phyloP scores from a whole-genome alignment of 106 monocot species.

The Ottelia alismoides region DNA sequence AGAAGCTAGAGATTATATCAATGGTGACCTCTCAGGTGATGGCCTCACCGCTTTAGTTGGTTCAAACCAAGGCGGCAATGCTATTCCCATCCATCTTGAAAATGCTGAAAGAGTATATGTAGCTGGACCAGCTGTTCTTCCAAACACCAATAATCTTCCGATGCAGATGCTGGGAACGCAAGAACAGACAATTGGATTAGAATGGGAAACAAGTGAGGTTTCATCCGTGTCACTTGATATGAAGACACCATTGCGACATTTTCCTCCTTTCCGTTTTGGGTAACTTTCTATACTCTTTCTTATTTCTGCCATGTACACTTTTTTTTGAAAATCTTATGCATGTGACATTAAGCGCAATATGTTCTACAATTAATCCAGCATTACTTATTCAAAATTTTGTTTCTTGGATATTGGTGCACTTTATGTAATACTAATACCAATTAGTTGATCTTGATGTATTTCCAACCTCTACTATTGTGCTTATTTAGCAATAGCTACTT shows the following conservation, averaged over 20 bases:
- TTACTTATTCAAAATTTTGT: too few relatives aligned
- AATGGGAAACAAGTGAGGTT: conserved; percentile 62
- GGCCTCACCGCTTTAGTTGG: conserved; percentile 91
- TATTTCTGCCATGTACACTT: too few relatives aligned
- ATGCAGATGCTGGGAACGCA: conserved; percentile 62
- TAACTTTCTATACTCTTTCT: too few relatives aligned
- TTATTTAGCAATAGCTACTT: too few relatives aligned
- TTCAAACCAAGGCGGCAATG: conserved; percentile 53
- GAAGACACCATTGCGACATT: conserved; percentile 77
- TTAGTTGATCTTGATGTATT: too few relatives aligned
- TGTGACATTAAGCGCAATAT: too few relatives aligned
- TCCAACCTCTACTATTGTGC: too few relatives aligned
- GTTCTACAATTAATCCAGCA: too few relatives aligned
- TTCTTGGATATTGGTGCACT: too few relatives aligned
- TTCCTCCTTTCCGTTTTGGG: conserved; percentile 96
- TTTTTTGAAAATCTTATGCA: too few relatives aligned
- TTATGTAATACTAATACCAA: too few relatives aligned
- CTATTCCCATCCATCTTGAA: conserved; percentile 39
- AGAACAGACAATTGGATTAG: conserved; percentile 41
- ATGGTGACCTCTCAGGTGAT: conserved; percentile 70
- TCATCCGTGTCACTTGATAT: conserved; percentile 73
- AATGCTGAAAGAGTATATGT: conserved; percentile 38
- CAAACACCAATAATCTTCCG: conserved; percentile 36
- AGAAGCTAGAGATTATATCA: conserved; percentile 65
- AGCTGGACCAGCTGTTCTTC: conserved; percentile 15